A percentile compares a stretch with the other conserved stretches of the same genome.
These are phyloP conservation scores for Ascobolus immersus DNA, from an alignment of 495 filamentous ascomycete genomes.

Conservation along the genomic window DNA sequence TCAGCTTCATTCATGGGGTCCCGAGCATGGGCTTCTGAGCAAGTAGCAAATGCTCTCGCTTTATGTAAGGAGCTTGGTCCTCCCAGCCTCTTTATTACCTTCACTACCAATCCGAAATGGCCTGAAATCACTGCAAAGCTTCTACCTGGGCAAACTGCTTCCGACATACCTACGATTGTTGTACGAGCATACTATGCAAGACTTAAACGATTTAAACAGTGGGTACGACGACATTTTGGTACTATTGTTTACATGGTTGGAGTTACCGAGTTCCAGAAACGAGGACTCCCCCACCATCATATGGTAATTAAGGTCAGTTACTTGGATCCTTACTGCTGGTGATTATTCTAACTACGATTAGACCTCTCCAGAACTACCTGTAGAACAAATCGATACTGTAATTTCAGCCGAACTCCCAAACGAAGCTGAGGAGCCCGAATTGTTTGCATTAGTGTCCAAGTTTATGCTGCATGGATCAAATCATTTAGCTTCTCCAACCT, in stretches of 20 bases:
- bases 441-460: not conserved
- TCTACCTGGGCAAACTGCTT: not conserved
- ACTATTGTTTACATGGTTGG: constrained; percentile 3
- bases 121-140: not conserved
- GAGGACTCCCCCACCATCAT: not conserved
- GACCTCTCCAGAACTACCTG: not conserved
- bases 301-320: constrained; percentile 3
- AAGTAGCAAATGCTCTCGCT: no score
- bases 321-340: not conserved
- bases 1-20: no score
- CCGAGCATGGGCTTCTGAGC: no score
- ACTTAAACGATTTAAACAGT: not conserved
- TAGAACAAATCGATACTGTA: not conserved
- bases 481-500: not conserved
- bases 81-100: not conserved
- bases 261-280: constrained; percentile 3
- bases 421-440: not conserved
- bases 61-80: no score
- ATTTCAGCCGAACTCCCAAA: not conserved
- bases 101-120: not conserved
- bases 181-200: not conserved
- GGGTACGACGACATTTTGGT: not conserved
- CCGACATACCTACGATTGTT: not conserved
- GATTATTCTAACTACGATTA: not conserved
- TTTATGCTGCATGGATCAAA: constrained; percentile 1